Evolutionary conservation across 192 early-diverging fungal species (phyloP), one percentile per base, ranked within the genome.

Genomic region (Pilobolus umbonatus): DNA sequence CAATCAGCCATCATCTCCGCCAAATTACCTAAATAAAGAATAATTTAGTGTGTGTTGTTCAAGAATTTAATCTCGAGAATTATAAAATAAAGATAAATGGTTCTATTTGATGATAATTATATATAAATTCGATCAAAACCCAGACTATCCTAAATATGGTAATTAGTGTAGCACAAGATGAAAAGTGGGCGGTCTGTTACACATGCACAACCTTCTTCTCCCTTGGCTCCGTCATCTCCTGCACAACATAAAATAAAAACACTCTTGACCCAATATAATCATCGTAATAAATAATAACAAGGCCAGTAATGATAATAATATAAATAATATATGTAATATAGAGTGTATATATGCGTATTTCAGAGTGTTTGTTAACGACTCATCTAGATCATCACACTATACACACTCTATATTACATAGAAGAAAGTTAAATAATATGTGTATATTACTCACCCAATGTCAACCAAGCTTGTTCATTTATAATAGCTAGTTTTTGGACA

Each of bases 1-100:
- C 75, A 80, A 35, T 98, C 93, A 30, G 61, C 45, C 67, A 68
- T 62, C 55, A 68, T 47, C 46, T 68, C 67, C 17, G 67, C 67
- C 28, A 68, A 35, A 42, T 51, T 62, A n/a, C 67, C 67, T 68
- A 32, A 6, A 56, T 17, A 39, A 56, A 42, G 21, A 17, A 42
- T 11, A 26, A 26, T 8, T 6, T 42, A 38, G 28, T 31, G 36
- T 28, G 28, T 56, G 15, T 32, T 32, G 8, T 21, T 48, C n/a
- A n/a, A n/a, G n/a, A n/a, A n/a, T n/a, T n/a, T n/a, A n/a, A n/a
- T 19, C 40, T 17, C 14, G 21, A 43, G 9, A 43, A 43, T 12
- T 17, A 43, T 43, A 43, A 43, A 43, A n/a, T n/a, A n/a, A n/a
- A n/a, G n/a, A n/a, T n/a, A n/a, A n/a, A n/a, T 48, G 6, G 4